phyloP scores from a whole-genome alignment of 2,329 filamentous ascomycete genomes.

The Aureobasidium mangrovei region DNA sequence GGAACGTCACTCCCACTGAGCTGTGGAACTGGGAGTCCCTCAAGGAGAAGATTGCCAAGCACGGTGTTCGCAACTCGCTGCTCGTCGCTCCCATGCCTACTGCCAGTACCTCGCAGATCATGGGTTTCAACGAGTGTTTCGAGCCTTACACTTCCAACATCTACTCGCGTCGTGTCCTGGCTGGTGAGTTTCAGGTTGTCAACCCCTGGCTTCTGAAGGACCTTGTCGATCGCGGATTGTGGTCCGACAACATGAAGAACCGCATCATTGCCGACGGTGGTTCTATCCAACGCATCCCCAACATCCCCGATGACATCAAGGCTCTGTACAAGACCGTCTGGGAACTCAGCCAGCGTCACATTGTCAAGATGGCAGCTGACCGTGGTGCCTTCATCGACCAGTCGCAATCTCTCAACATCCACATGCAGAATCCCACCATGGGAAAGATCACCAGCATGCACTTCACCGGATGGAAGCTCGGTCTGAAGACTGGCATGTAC shows the following conservation, averaged over 20 bases:
- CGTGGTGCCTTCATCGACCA: conserved; percentile 98
- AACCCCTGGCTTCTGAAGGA: conserved; percentile 99
- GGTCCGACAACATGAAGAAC: conserved; percentile 99
- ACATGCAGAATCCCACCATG: conserved; percentile 99
- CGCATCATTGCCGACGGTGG: conserved; percentile 96
- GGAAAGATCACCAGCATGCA: conserved; percentile 99
- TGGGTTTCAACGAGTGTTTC: conserved; percentile 99
- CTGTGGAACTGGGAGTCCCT: conserved; percentile 93
- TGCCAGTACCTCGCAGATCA: conserved; percentile 91
- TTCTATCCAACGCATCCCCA: conserved; percentile 93
- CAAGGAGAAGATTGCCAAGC: conserved; percentile 83
- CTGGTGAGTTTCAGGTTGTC: conserved; percentile 98
- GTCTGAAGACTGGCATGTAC: conserved; percentile 99
- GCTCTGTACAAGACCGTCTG: conserved; percentile 98
- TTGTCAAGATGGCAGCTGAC: conserved; percentile 96
- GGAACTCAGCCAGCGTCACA: conserved; percentile 94
- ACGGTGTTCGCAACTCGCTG: conserved; percentile 91
- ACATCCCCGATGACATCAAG: conserved; percentile 93
- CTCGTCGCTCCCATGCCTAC: conserved; percentile 97
- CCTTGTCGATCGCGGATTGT: conserved; percentile 92
- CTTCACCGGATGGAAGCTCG: conserved; percentile 97
- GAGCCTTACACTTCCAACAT: conserved; percentile 99
- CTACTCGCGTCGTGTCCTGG: conserved; percentile 94
- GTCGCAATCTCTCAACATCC: conserved; percentile 97
- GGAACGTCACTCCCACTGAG: conserved; percentile 84